phyloP scores from a whole-genome alignment of 2,329 filamentous ascomycete genomes.

The Mycosphaerelloides madeirae region DNA sequence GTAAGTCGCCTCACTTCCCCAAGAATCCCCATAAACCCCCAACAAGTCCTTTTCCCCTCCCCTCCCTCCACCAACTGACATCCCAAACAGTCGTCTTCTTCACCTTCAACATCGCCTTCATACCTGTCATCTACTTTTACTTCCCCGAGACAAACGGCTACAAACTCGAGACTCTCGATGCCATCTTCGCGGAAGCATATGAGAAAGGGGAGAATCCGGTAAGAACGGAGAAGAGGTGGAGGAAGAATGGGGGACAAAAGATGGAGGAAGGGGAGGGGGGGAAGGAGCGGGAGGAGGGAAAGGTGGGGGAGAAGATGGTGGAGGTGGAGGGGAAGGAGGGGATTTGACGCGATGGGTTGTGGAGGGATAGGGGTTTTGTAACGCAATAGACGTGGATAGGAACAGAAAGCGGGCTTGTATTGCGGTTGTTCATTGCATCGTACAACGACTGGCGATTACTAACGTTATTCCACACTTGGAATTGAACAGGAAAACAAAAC shows the following conservation, averaged over 20 bases:
- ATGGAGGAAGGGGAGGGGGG: constrained; percentile 10
- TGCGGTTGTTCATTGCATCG: too few species aligned
- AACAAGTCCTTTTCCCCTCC: too few species aligned
- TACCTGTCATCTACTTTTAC: constrained; percentile 11
- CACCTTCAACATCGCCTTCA: constrained; percentile 11
- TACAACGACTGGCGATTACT: too few species aligned
- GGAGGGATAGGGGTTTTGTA: too few species aligned
- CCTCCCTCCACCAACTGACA: too few species aligned
- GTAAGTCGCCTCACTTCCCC: too few species aligned
- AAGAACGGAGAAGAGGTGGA: constrained; percentile 17
- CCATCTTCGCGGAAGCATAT: constrained; percentile 22
- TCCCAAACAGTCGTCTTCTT: constrained; percentile 52
- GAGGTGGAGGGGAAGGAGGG: neutral
- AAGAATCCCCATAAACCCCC: too few species aligned
- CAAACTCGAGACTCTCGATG: constrained; percentile 21
- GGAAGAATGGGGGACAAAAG: constrained; percentile 13
- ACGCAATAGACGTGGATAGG: too few species aligned
- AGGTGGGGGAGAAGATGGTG: neutral
- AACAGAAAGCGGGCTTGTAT: too few species aligned
- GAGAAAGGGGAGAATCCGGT: constrained; percentile 23
- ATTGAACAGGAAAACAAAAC: too few species aligned
- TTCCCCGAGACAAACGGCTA: constrained; percentile 19
- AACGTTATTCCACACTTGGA: too few species aligned
- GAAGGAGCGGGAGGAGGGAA: neutral
- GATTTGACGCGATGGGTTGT: too few species aligned